These are phyloP conservation scores for Kodamaea laetipori DNA, from an alignment of 805 yeast species.

Conservation along the genomic window DNA sequence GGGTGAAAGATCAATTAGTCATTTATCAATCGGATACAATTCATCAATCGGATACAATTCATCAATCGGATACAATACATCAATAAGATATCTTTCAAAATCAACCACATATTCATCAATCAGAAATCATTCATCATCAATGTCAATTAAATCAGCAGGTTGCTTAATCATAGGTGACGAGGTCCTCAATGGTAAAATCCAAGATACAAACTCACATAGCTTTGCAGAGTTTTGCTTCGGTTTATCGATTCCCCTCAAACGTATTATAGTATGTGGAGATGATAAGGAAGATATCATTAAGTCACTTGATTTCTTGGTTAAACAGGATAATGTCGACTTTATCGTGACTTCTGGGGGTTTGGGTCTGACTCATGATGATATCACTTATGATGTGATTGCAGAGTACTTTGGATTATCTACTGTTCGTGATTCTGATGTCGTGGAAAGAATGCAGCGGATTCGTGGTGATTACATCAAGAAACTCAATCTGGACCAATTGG, in stretches of 20 bases:
- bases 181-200: slow-evolving; percentile 80
- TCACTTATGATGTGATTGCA: slow-evolving; percentile 77
- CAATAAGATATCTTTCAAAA: too few species aligned
- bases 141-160: slow-evolving; percentile 42
- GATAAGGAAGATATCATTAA: slow-evolving; percentile 63
- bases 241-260: slow-evolving; percentile 64
- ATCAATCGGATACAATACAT: too few species aligned
- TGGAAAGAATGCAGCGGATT: slow-evolving; percentile 57
- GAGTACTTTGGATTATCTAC: slow-evolving; percentile 57
- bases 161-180: slow-evolving; percentile 82
- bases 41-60: too few species aligned
- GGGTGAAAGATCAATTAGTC: too few species aligned
- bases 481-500: slow-evolving; percentile 45
- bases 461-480: slow-evolving; percentile 37
- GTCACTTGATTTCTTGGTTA: slow-evolving; percentile 48
- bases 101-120: too few species aligned
- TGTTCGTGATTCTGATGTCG: slow-evolving; percentile 57
- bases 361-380: slow-evolving; percentile 91
- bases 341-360: slow-evolving; percentile 73
- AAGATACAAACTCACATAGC: slow-evolving; percentile 72
- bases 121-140: neutral
- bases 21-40: too few species aligned
- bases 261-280: slow-evolving; percentile 76
- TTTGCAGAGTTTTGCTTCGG: slow-evolving; percentile 73
- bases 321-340: slow-evolving; percentile 55